These are phyloP conservation scores for Purpureocillium takamizusanense DNA, from an alignment of 2,329 filamentous ascomycete species.

Conservation along the genomic window DNA sequence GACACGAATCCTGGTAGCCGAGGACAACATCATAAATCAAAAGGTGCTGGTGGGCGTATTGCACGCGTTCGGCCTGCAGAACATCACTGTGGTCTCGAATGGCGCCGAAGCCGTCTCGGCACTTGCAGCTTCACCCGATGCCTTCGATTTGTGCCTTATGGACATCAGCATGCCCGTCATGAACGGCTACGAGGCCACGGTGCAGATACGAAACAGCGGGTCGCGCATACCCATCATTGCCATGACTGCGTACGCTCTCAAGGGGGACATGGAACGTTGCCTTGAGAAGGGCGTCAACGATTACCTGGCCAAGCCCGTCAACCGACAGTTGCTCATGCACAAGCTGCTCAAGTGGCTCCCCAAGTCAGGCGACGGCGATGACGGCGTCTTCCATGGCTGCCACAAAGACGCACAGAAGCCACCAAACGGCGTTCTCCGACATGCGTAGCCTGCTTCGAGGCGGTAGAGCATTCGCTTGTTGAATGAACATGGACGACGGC, in stretches of 20 bases:
- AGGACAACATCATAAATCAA: conserved; percentile 35
- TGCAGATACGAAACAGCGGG: conserved; percentile 24
- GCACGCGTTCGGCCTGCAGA: conserved; percentile 28
- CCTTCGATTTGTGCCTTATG: conserved; percentile 18
- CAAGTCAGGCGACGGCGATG: background rate
- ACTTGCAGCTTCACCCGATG: conserved; percentile 19
- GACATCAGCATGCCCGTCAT: conserved; percentile 3
- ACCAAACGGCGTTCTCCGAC: too few species aligned
- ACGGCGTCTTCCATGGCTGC: too few species aligned
- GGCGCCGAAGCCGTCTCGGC: conserved; percentile 10
- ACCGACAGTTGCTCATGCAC: conserved; percentile 17
- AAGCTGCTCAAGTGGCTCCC: conserved; percentile 15
- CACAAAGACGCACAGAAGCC: too few species aligned
- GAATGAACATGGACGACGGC: too few species aligned
- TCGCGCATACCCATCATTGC: conserved; percentile 46
- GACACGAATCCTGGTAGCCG: conserved; percentile 30
- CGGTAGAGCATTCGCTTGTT: too few species aligned
- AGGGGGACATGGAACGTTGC: conserved; percentile 44
- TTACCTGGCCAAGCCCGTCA: conserved; percentile 46
- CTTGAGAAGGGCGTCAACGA: conserved; percentile 45
- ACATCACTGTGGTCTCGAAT: conserved; percentile 12
- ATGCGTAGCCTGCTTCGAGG: too few species aligned
- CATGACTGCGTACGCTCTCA: conserved; percentile 45
- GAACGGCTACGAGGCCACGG: conserved; percentile 3
- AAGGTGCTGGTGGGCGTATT: conserved; percentile 28